phyloP scores from a whole-genome alignment of 257 asterid genomes.

The Solanum pimpinellifolium region DNA sequence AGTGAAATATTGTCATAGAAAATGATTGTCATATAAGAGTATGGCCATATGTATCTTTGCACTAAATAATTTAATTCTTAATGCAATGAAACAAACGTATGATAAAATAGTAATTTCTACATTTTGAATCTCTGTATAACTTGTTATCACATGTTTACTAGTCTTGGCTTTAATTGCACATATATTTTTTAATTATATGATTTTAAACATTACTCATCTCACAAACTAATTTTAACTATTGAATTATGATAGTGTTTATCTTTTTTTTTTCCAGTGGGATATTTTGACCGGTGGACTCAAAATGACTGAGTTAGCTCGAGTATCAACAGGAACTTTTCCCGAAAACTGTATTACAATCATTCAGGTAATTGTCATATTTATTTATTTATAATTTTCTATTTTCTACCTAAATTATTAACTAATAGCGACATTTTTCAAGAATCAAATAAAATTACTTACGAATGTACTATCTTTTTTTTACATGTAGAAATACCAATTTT shows the following conservation, averaged over 20 bases:
- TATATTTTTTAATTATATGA: background rate
- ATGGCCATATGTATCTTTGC: background rate
- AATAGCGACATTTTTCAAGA: background rate
- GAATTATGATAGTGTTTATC: background rate
- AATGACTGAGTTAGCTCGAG: conserved; percentile 29
- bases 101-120: background rate
- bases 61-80: background rate
- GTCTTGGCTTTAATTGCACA: background rate
- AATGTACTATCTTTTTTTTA: background rate
- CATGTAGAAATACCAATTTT: background rate
- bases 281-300: conserved; percentile 32
- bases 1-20: background rate
- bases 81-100: background rate
- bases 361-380: conserved; percentile 31
- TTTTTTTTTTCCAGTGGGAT: conserved; percentile 44
- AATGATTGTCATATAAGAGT: background rate
- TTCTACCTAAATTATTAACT: background rate
- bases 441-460: background rate
- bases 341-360: conserved; percentile 44
- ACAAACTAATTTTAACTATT: background rate
- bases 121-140: background rate
- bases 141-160: background rate
- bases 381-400: background rate
- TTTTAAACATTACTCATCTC: background rate
- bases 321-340: conserved; percentile 42